These are phyloP conservation scores for Geotrichum fermentans DNA, from an alignment of 1,139 yeast species.

Conservation along the genomic window DNA sequence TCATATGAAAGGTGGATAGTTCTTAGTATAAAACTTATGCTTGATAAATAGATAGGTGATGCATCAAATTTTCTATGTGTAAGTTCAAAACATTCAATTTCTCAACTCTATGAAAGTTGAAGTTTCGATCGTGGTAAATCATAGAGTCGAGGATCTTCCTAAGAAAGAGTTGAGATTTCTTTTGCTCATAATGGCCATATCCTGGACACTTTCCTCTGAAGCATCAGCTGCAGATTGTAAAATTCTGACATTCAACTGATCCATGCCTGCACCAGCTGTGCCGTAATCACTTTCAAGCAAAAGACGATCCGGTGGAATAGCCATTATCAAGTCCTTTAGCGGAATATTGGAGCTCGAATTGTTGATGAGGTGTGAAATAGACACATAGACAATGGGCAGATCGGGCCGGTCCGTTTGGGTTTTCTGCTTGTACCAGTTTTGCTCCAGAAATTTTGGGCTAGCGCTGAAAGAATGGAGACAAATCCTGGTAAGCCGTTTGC, in stretches of 20 bases:
- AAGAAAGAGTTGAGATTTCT: conserved; percentile 1
- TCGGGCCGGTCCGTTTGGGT: conserved; percentile 19
- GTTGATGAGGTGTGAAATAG: conserved; percentile 62
- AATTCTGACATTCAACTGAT: conserved; percentile 17
- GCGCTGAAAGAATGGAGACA: conserved; percentile 88
- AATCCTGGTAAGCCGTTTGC: conserved; percentile 36
- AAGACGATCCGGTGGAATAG: conserved; percentile 40
- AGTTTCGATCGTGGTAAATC: background rate
- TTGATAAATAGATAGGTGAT: too few species aligned
- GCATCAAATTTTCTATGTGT: too few species aligned
- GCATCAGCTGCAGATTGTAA: conserved; percentile 10
- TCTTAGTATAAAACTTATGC: too few species aligned
- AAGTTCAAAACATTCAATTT: too few species aligned
- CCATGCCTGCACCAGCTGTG: conserved; percentile 32
- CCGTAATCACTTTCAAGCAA: conserved; percentile 53
- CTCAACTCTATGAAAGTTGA: background rate
- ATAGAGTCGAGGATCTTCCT: background rate
- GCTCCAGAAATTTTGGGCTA: conserved; percentile 56
- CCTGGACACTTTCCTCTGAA: conserved; percentile 12
- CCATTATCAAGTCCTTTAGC: conserved; percentile 32
- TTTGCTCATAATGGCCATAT: conserved; percentile 7
- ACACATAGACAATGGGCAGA: conserved; percentile 38
- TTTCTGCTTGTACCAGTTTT: conserved; percentile 46
- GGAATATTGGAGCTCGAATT: conserved; percentile 31
- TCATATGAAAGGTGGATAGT: too few species aligned